phyloP scores from a whole-genome alignment of 495 filamentous ascomycete species.

The Saxophila tyrrhenica region DNA sequence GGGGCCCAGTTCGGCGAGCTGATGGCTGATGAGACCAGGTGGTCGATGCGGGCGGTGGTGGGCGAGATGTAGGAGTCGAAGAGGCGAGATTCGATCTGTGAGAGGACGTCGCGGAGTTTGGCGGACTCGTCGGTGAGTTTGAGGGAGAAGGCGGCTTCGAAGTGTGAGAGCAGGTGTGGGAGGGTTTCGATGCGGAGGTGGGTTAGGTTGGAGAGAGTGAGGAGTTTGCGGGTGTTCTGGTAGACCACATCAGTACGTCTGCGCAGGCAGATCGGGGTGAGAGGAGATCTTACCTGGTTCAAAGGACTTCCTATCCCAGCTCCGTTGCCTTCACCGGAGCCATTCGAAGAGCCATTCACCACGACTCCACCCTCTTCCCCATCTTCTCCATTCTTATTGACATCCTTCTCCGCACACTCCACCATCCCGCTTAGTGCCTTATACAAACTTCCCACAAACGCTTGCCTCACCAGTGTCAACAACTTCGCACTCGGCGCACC shows the following conservation, averaged over 20 bases:
- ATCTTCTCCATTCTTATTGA: constrained; percentile 46
- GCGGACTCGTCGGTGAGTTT: constrained; percentile 85
- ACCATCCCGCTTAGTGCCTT: constrained; percentile 89
- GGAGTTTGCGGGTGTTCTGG: constrained; percentile 80
- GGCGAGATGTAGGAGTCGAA: constrained; percentile 85
- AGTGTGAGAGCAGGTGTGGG: constrained; percentile 70
- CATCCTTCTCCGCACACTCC: constrained; percentile 73
- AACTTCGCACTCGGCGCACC: constrained; percentile 72
- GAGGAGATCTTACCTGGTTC: constrained; percentile 50
- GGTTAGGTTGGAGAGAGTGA: constrained; percentile 85
- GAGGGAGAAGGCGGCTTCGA: constrained; percentile 80
- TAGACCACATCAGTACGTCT: constrained; percentile 16
- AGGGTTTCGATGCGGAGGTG: constrained; percentile 64
- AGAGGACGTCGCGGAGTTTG: constrained; percentile 76
- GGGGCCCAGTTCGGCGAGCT: constrained; percentile 14
- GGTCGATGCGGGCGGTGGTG: constrained; percentile 47
- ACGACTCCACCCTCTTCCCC: constrained; percentile 29
- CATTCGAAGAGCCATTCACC: no score
- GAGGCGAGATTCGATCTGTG: constrained; percentile 75
- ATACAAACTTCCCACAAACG: constrained; percentile 85
- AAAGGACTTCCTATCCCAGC: no score
- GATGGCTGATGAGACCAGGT: constrained; percentile 48
- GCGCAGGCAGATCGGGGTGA: not conserved
- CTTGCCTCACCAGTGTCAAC: constrained; percentile 68
- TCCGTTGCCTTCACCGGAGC: no score